Evolutionary conservation across 257 asterid genomes (phyloP).

Genomic region (Voacanga thouarsii): DNA sequence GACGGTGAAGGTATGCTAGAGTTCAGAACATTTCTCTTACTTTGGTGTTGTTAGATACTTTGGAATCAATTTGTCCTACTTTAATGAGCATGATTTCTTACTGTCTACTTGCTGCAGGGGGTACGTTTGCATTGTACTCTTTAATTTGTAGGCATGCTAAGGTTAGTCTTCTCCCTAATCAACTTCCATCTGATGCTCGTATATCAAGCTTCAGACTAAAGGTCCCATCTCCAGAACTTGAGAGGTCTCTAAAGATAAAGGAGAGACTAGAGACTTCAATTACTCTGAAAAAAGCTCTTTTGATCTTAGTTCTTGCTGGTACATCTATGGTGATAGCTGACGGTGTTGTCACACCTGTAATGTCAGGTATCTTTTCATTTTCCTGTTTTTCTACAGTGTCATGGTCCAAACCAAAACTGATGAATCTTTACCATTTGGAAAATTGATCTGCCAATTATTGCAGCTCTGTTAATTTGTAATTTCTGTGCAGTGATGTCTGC

Average conservation of each 20-base stretch:
- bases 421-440: constrained; percentile 17
- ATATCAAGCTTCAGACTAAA: constrained; percentile 93
- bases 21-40: background rate
- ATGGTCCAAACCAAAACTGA: constrained; percentile 19
- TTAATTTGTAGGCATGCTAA: constrained; percentile 98
- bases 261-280: constrained; percentile 87
- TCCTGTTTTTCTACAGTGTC: constrained; percentile 24
- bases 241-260: constrained; percentile 91
- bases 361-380: constrained; percentile 71
- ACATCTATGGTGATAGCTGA: constrained; percentile 99
- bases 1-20: constrained; percentile 88
- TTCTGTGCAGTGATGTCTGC: constrained; percentile 86
- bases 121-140: constrained; percentile 97
- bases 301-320: constrained; percentile 95
- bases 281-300: constrained; percentile 78
- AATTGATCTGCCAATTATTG: constrained; percentile 17
- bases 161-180: constrained; percentile 94
- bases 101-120: constrained; percentile 67
- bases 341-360: constrained; percentile 97
- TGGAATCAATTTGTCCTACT: constrained; percentile 15
- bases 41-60: background rate
- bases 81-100: constrained; percentile 19
- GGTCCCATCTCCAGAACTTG: constrained; percentile 97
- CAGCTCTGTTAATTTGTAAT: constrained; percentile 20
- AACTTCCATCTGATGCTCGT: constrained; percentile 85